Evolutionary conservation across 164 flowering plant species (phyloP).

Genomic region (Nelumbo lutea): DNA sequence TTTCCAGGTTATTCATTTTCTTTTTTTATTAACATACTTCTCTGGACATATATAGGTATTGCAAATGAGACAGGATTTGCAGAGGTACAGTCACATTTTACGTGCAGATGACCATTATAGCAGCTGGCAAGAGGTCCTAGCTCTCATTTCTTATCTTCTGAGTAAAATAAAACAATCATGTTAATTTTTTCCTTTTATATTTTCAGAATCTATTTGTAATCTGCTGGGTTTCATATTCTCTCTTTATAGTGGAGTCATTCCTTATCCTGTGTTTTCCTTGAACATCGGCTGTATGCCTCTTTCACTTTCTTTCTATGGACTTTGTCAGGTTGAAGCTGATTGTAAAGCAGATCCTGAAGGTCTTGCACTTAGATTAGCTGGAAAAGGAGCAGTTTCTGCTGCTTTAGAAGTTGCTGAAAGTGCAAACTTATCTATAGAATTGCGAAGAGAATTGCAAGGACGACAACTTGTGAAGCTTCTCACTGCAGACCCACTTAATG

Average conservation of each 20-base stretch:
- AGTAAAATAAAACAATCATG: background rate
- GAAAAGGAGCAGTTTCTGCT: conserved; percentile 96
- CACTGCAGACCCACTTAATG: conserved; percentile 89
- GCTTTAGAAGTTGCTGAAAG: conserved; percentile 99
- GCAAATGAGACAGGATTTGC: conserved; percentile 77
- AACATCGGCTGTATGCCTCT: no score
- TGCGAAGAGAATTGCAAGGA: conserved; percentile 93
- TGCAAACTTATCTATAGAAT: conserved; percentile 80
- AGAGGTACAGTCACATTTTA: conserved; percentile 80
- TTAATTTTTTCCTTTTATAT: background rate
- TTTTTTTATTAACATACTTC: conserved; percentile 8
- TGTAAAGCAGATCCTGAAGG: conserved; percentile 99
- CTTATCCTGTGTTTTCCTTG: background rate
- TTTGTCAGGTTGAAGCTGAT: conserved; percentile 74
- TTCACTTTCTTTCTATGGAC: background rate
- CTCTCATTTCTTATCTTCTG: background rate
- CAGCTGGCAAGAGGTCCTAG: conserved; percentile 94
- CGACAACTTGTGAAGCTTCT: conserved; percentile 98
- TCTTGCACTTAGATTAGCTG: conserved; percentile 91
- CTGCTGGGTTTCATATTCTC: background rate
- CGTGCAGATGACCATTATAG: conserved; percentile 76
- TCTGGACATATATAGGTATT: conserved; percentile 45
- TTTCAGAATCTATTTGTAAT: background rate
- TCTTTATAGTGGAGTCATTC: background rate
- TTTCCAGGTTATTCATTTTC: background rate